These are phyloP conservation scores for Globisporangium mamillatum DNA, from an alignment of 352 stramenopile genomes.

Conservation along the genomic window DNA sequence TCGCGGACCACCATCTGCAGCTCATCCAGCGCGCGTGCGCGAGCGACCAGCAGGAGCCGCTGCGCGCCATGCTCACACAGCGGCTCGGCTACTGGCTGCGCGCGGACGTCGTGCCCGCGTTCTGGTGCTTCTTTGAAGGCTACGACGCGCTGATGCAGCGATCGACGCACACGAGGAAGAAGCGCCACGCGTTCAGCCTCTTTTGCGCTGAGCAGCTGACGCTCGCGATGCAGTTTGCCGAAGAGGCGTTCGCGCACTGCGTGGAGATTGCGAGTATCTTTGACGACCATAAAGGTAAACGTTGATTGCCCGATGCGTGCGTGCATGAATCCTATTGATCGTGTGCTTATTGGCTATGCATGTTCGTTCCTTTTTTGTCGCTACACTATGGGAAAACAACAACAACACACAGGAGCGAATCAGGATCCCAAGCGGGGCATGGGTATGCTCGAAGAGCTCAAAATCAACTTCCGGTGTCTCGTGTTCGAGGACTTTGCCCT, in stretches of 20 bases:
- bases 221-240: constrained; percentile 67
- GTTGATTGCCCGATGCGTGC: not conserved
- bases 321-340: not conserved
- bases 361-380: not conserved
- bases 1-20: constrained; percentile 23
- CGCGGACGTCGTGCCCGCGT: constrained; percentile 53
- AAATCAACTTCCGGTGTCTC: constrained; percentile 41
- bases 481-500: constrained; percentile 47
- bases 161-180: constrained; percentile 17
- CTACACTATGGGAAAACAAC: not conserved
- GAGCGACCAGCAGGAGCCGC: constrained; percentile 31
- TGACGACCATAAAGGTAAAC: constrained; percentile 23
- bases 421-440: not conserved
- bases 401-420: not conserved
- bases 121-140: constrained; percentile 60
- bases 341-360: not conserved
- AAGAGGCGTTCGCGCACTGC: constrained; percentile 68
- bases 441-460: constrained; percentile 55
- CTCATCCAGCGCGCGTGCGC: constrained; percentile 38
- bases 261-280: constrained; percentile 64
- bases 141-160: constrained; percentile 21
- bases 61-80: constrained; percentile 61
- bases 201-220: constrained; percentile 65
- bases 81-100: constrained; percentile 63
- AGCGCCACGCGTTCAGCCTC: constrained; percentile 34